Evolutionary conservation across 306 rosid genomes (phyloP).

Genomic region (Trichosanthes truncata): DNA sequence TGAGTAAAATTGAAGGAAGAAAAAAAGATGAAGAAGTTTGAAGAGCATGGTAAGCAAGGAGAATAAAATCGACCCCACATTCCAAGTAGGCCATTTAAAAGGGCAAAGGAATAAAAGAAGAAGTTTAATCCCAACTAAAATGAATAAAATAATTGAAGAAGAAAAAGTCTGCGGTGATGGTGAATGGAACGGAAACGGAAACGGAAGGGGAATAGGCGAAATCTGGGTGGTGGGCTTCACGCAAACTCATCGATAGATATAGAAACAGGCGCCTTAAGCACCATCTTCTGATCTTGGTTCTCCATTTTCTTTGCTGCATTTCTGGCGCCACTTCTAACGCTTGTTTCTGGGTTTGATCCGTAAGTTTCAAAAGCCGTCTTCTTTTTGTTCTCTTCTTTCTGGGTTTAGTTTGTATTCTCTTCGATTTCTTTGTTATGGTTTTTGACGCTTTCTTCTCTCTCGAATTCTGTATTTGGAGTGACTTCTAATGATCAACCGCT

Average conservation of each 20-base stretch:
- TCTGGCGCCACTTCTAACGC: neutral
- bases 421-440: neutral
- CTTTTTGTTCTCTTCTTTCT: neutral
- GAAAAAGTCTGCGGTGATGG: neutral
- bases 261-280: neutral
- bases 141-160: neutral
- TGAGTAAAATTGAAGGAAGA: neutral
- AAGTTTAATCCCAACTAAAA: neutral
- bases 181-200: neutral
- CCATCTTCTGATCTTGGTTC: neutral
- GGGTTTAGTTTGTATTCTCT: neutral
- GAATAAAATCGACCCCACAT: constrained; percentile 10
- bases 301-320: neutral
- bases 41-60: neutral
- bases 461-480: neutral
- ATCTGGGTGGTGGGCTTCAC: neutral
- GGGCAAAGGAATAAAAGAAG: neutral
- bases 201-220: neutral
- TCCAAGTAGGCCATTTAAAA: neutral
- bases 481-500: neutral
- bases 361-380: neutral
- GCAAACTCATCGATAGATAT: neutral
- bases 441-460: neutral
- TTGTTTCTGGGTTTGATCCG: neutral
- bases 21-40: neutral